Evolutionary conservation across 78 protist species (phyloP).

Genomic region (Polysphondylium violaceum): DNA sequence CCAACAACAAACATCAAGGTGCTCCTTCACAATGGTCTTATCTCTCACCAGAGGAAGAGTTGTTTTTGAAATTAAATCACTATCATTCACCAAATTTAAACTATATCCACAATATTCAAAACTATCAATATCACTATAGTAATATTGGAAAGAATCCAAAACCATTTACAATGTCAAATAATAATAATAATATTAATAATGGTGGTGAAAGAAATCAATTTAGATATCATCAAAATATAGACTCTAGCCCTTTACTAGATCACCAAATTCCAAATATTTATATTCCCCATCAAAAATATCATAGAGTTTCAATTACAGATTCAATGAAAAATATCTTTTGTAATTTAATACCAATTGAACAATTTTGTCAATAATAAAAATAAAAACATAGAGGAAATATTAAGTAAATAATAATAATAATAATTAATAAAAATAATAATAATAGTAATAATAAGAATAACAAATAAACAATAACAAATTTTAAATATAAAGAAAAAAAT

Average conservation of each 20-base stretch:
- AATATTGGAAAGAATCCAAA: no score
- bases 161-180: neutral
- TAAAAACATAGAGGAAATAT: neutral
- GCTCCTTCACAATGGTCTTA: no score
- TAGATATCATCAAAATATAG: neutral
- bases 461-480: no score
- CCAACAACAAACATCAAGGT: neutral
- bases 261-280: neutral
- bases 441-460: no score
- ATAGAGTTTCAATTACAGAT: neutral
- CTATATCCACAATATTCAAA: conserved; percentile 31
- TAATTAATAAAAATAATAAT: no score
- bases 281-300: neutral
- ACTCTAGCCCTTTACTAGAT: neutral
- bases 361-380: conserved; percentile 1
- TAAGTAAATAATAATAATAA: no score
- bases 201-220: neutral
- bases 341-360: neutral
- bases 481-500: no score
- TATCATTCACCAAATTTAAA: neutral
- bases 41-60: no score
- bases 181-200: neutral
- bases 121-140: no score
- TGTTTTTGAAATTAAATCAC: no score
- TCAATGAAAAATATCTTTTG: conserved; percentile 36